phyloP scores from a whole-genome alignment of 2,329 filamentous ascomycete species.

The Nannizziopsis barbatae region DNA sequence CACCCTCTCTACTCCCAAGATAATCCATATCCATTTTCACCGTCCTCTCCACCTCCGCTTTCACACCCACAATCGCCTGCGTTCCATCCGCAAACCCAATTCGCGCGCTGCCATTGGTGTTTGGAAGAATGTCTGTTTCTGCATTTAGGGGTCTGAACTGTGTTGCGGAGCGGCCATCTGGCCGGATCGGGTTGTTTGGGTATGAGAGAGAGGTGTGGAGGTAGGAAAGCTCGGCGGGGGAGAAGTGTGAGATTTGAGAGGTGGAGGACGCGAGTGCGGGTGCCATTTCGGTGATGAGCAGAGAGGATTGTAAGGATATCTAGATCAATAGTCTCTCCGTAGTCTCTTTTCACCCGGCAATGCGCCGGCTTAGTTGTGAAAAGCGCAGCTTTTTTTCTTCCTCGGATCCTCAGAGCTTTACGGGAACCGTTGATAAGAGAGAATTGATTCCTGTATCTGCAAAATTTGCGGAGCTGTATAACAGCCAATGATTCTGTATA shows the following conservation, averaged over 20 bases:
- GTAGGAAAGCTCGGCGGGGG: conserved; percentile 91
- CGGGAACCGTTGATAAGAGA: too few relatives aligned
- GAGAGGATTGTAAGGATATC: too few relatives aligned
- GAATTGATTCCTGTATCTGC: too few relatives aligned
- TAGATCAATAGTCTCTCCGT: not conserved
- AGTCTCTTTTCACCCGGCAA: too few relatives aligned
- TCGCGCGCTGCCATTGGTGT: conserved; percentile 81
- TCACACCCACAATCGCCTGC: conserved; percentile 90
- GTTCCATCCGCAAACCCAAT: conserved; percentile 92
- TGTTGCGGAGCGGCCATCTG: conserved; percentile 68
- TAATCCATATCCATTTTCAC: conserved; percentile 24
- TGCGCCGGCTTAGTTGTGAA: not conserved
- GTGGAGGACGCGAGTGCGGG: conserved; percentile 40
- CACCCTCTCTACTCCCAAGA: conserved; percentile 26
- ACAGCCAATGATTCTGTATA: too few relatives aligned
- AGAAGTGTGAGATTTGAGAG: conserved; percentile 53
- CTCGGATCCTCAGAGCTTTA: too few relatives aligned
- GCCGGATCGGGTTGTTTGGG: conserved; percentile 63
- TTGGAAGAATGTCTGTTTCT: conserved; percentile 79
- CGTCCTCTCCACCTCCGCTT: conserved; percentile 82
- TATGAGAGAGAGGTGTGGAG: conserved; percentile 75
- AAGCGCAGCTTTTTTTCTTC: not conserved
- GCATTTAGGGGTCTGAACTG: conserved; percentile 87
- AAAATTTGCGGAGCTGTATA: too few relatives aligned
- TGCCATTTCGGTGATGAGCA: conserved; percentile 31